Evolutionary conservation across 176 grass and related monocot genomes (phyloP), one percentile per base, ranked within the genome.

Genomic region (Themeda triandra): DNA sequence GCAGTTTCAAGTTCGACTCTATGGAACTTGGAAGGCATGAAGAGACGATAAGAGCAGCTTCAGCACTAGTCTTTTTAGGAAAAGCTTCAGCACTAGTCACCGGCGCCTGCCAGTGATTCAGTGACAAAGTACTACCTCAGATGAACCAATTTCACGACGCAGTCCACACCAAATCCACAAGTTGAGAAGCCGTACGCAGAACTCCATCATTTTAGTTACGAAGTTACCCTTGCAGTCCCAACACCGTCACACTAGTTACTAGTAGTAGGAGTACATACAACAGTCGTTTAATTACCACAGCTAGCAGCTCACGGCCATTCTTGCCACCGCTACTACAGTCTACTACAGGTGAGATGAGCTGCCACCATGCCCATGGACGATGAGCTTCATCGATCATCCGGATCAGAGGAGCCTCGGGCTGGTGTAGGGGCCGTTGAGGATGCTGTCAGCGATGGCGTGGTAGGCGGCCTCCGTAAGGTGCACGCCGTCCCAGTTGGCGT

Each of bases 381-480:
- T 11, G 56, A 59, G 21, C 56, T 24, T 59, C 23, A 58, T 1
- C 56, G 0, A 0, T 7, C 18, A 3, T 59, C 0, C 21, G 21
- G 25, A 71, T 91, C 77, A 85, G 63, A 93, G 46, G 10, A 96
- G 86, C 69, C 86, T 83, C 12, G 94, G 94, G 64, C 56, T 89
- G 10, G 78, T 91, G 89, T 93, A 91, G 29, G 89, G 89, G 6
- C 91, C 91, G 3, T 88, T 53, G 72, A 96, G 91, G 60, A 93
- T 86, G 83, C 80, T 91, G 48, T 66, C 70, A 63, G 94, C 91
- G 63, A 96, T 93, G 66, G 91, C 83, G 72, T 64, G 94, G 81
- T 96, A 96, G 51, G 89, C 94, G 6, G 89, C 89, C 88, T 97
- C 91, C 10, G 94, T 97, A 27, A 97, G 83, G 85, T 97, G 94